Evolutionary conservation across 257 asterid species (phyloP).

Genomic region (Solanum chmielewskii): DNA sequence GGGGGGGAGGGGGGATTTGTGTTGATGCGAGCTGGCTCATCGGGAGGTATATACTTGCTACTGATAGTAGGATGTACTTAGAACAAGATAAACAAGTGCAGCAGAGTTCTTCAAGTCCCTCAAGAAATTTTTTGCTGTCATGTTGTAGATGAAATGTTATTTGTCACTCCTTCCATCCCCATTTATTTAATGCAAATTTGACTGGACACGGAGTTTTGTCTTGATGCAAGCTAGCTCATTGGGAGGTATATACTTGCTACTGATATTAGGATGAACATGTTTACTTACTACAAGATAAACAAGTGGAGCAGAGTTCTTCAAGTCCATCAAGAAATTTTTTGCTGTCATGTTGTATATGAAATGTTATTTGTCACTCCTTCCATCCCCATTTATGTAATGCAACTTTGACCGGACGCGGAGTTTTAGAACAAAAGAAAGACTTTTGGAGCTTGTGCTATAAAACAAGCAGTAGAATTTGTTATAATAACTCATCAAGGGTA

Average conservation of each 20-base stretch:
- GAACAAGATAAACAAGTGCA: neutral
- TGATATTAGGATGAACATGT: neutral
- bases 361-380: neutral
- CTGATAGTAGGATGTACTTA: neutral
- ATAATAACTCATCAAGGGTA: neutral
- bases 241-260: neutral
- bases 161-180: neutral
- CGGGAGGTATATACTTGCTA: neutral
- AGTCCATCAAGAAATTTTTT: neutral
- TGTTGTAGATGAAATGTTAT: neutral
- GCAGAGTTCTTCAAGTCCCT: neutral
- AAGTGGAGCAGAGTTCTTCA: neutral
- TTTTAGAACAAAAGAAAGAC: neutral
- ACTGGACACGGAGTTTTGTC: neutral
- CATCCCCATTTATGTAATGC: neutral
- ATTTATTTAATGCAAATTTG: neutral
- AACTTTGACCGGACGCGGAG: neutral
- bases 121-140: neutral
- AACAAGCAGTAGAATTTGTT: neutral
- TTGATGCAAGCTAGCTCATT: neutral
- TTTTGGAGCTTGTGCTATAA: neutral
- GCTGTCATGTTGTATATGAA: neutral
- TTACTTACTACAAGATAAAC: neutral
- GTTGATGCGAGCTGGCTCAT: neutral
- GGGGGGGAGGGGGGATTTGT: neutral